These are phyloP conservation scores for Scolecobasidium constrictum DNA, from an alignment of 2,329 filamentous ascomycete species.

Conservation along the genomic window DNA sequence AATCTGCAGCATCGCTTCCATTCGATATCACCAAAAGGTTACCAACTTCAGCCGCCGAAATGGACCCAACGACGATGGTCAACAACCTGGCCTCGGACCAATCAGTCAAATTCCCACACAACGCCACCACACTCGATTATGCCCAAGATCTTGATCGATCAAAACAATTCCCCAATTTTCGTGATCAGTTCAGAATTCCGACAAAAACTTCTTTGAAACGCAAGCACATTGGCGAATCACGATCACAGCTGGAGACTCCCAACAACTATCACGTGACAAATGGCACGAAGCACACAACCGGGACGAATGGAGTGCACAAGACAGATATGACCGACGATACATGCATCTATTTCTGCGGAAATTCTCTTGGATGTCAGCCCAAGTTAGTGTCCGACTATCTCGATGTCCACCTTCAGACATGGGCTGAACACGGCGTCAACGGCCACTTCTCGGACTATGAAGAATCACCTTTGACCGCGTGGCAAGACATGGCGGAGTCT, in stretches of 20 bases:
- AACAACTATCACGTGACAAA: too few species aligned
- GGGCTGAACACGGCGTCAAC: conserved; percentile 10
- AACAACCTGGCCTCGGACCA: not conserved
- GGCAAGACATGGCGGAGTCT: conserved; percentile 10
- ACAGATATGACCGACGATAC: conserved; percentile 4
- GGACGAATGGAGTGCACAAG: not conserved
- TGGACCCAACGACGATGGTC: not conserved
- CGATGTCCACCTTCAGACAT: conserved; percentile 11
- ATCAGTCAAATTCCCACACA: not conserved
- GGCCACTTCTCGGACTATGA: conserved; percentile 11
- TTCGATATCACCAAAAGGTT: too few species aligned
- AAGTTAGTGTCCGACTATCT: conserved; percentile 10
- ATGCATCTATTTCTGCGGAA: conserved; percentile 13
- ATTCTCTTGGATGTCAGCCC: conserved; percentile 11
- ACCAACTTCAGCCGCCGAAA: too few species aligned
- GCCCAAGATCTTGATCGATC: not conserved
- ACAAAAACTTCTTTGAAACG: not conserved
- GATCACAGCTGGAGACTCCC: not conserved
- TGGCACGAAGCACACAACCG: not conserved
- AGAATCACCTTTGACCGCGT: conserved; percentile 10
- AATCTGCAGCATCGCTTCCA: too few species aligned
- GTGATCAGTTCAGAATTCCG: not conserved
- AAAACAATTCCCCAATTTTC: not conserved
- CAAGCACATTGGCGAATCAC: not conserved
- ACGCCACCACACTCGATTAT: not conserved